Evolutionary conservation across 495 filamentous ascomycete genomes (phyloP), one percentile per base, ranked within the genome.

Genomic region (Podospora bellae-mahoneyi): DNA sequence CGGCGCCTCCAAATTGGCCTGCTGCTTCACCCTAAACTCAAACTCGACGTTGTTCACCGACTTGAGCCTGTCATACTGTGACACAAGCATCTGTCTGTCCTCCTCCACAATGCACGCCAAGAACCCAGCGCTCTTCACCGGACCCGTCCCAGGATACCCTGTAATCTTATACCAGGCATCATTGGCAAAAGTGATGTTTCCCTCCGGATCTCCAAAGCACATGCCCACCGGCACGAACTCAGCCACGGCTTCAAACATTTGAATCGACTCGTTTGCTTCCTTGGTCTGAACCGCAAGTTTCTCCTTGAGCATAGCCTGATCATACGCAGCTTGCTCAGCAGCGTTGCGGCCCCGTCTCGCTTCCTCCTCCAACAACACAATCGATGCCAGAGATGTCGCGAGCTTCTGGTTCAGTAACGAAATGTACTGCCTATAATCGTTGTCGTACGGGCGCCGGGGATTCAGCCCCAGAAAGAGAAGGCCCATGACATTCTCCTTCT

Each of bases 161-260:
- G 77, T 80, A 32, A 81, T 78, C 48, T 78, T 75, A 58, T 78
- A 75, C 87, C 88, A 91, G 18, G 87, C 85, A 55, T 90, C 84
- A 75, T 91, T 91, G 59, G 84, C 87, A 70, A 87, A 91, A 9
- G 82, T 85, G 64, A 91, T 83, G 34, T 82, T 77, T 0, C 89
- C 89, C 20, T 80, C 66, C 0, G 79, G 76, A 73, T 89, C 83
- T 23, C 87, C 87, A 61, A 90, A 88, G 72, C 88, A 89, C 74
- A 91, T 87, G 3, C 89, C 89, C 1, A 89, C 85, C 7, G 89
- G 89, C 19, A 87, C 84, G 69, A 89, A 89, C 69, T 90, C 88
- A 5, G 87, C 85, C 76, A 91, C 88, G 26, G 86, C 81, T 16
- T 87, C 87, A 73, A 90, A 91, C 74, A 84, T 85, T 23, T 84